phyloP scores from a whole-genome alignment of 2,329 filamentous ascomycete species.

The Monosporascus sp. region DNA sequence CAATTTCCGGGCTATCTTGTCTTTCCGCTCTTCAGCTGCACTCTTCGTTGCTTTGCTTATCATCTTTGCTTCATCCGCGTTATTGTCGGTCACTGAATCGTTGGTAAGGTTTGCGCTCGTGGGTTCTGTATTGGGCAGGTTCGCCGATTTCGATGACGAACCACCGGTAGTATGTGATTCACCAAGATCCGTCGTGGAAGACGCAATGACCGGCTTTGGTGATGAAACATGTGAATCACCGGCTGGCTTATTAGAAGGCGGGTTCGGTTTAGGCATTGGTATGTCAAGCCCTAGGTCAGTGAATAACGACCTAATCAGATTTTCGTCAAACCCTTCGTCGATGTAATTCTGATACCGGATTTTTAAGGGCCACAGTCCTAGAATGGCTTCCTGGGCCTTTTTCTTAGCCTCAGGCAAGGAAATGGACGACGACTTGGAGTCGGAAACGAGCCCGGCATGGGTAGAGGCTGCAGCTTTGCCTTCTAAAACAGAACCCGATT shows the following conservation, averaged over 20 bases:
- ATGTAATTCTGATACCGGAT: constrained; percentile 70
- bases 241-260: constrained; percentile 1
- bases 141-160: constrained; percentile 3
- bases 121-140: background rate
- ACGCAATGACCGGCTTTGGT: background rate
- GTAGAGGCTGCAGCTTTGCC: background rate
- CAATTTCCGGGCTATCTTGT: constrained; percentile 28
- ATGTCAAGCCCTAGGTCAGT: constrained; percentile 59
- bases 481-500: background rate
- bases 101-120: background rate
- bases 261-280: constrained; percentile 20
- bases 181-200: background rate
- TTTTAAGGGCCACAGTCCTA: constrained; percentile 59
- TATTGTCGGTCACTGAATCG: constrained; percentile 1
- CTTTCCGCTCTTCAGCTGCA: constrained; percentile 28
- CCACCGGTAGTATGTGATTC: constrained; percentile 4
- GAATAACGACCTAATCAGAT: constrained; percentile 60
- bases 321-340: constrained; percentile 63
- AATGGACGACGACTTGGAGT: constrained; percentile 11
- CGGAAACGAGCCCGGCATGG: background rate
- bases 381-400: constrained; percentile 61
- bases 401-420: constrained; percentile 41
- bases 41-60: constrained; percentile 16
- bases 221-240: constrained; percentile 1
- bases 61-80: constrained; percentile 8